These are phyloP conservation scores for Fusarium coicis DNA, from an alignment of 2,329 filamentous ascomycete species.

Conservation along the genomic window DNA sequence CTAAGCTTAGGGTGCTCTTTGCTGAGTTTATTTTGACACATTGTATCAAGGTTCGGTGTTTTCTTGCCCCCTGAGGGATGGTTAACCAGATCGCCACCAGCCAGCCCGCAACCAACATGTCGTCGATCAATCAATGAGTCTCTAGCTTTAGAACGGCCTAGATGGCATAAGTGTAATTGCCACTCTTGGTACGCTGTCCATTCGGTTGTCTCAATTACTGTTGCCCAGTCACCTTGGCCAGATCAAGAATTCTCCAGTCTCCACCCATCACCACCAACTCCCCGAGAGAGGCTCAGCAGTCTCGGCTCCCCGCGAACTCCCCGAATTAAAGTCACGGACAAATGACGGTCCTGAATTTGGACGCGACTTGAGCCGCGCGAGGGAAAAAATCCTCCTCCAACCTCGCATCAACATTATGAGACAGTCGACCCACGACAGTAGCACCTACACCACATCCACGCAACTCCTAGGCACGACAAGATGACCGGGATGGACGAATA, in stretches of 20 bases:
- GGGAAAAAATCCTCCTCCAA: conserved; percentile 15
- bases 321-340: conserved; percentile 19
- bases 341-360: conserved; percentile 9
- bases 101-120: background rate
- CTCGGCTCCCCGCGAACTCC: conserved; percentile 29
- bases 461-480: background rate
- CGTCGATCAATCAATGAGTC: background rate
- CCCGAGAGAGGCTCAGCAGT: conserved; percentile 4
- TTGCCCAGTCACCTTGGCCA: background rate
- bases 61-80: background rate
- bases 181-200: background rate
- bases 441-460: background rate
- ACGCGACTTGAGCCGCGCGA: conserved; percentile 3
- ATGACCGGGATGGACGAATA: background rate
- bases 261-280: conserved; percentile 21
- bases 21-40: background rate
- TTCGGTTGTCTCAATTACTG: background rate
- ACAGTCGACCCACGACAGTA: conserved; percentile 1
- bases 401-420: conserved; percentile 5
- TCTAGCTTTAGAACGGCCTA: background rate
- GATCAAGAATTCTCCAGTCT: background rate
- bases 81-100: background rate
- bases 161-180: background rate
- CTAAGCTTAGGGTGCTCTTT: background rate
- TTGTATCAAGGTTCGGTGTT: background rate